Evolutionary conservation across 495 filamentous ascomycete genomes (phyloP).

Genomic region (Penicillium cinerascens): DNA sequence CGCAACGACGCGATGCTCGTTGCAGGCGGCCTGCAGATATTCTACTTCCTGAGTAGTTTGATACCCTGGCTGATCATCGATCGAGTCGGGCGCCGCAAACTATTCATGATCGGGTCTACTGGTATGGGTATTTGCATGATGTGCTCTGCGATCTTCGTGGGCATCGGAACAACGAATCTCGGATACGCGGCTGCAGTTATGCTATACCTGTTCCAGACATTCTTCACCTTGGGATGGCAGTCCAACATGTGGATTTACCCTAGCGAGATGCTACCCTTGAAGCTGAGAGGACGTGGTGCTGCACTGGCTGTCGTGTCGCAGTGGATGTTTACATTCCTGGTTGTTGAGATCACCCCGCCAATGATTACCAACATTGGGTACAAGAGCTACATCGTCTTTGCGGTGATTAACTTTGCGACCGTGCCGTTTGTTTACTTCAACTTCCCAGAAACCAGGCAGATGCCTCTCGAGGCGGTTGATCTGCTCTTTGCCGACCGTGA

Average conservation of each 20-base stretch:
- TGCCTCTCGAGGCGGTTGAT: constrained; percentile 12
- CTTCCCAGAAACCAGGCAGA: constrained; percentile 54
- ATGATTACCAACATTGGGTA: constrained; percentile 50
- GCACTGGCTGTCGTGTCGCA: constrained; percentile 6
- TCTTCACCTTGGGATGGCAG: constrained; percentile 16
- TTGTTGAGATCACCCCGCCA: constrained; percentile 54
- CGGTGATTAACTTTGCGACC: constrained; percentile 23
- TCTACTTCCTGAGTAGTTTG: constrained; percentile 25
- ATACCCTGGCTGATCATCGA: constrained; percentile 18
- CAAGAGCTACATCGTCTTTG: constrained; percentile 54
- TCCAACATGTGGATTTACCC: constrained; percentile 36
- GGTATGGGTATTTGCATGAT: constrained; percentile 27
- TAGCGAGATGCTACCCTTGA: constrained; percentile 36
- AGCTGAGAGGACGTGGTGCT: constrained; percentile 20
- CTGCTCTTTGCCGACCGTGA: constrained; percentile 17
- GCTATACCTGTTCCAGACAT: constrained; percentile 15
- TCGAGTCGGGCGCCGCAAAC: constrained; percentile 21
- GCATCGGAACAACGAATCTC: constrained; percentile 19
- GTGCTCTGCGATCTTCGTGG: constrained; percentile 37
- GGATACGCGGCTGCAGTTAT: constrained; percentile 23
- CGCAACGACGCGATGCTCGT: constrained; percentile 12
- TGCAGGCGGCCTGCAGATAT: constrained; percentile 41
- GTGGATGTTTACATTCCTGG: constrained; percentile 25
- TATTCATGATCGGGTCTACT: constrained; percentile 30
- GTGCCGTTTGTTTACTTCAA: constrained; percentile 55